A percentile compares a stretch with the other conserved stretches of the same genome.
phyloP scores from a whole-genome alignment of 1,284 basidiomycete species.

The Trichosporon ovoides region DNA sequence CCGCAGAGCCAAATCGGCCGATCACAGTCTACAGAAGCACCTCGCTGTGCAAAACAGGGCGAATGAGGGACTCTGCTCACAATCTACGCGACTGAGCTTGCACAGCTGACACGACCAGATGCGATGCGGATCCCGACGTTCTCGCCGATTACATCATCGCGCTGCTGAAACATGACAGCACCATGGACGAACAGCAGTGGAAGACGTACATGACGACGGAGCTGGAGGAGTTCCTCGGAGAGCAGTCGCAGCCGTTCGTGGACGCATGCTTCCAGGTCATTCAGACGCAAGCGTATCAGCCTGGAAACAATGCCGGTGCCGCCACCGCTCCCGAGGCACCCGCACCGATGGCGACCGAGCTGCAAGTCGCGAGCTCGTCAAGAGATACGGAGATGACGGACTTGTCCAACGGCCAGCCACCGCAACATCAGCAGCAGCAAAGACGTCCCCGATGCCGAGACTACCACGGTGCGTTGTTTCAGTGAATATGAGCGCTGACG shows the following conservation, averaged over 20 bases:
- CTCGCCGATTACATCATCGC: conserved; percentile 92
- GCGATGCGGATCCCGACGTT: conserved; percentile 90
- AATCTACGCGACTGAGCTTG: too few relatives aligned
- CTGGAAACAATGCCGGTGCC: conserved; percentile 2
- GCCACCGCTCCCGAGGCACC: conserved; percentile 26
- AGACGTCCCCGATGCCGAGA: conserved; percentile 59
- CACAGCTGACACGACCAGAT: conserved; percentile 54
- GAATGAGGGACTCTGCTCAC: too few relatives aligned
- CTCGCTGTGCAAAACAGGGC: too few relatives aligned
- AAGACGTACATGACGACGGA: conserved; percentile 65
- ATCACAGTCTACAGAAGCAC: too few relatives aligned
- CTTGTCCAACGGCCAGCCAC: conserved; percentile 20
- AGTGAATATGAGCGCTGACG: neutral
- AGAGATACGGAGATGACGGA: conserved; percentile 3
- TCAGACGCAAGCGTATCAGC: conserved; percentile 72
- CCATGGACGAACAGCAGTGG: conserved; percentile 68
- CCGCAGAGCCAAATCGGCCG: too few relatives aligned
- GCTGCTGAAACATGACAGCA: conserved; percentile 80
- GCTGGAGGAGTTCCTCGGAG: conserved; percentile 86
- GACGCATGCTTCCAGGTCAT: conserved; percentile 76
- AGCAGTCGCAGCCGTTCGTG: conserved; percentile 73
- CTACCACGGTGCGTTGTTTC: conserved; percentile 69
- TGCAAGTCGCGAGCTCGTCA: neutral
- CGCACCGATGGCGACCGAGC: conserved; percentile 12
- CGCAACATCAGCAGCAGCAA: conserved; percentile 13